Evolutionary conservation across 2,329 filamentous ascomycete genomes (phyloP), one percentile per base, ranked within the genome.

Genomic region (Xylariaceae sp.): DNA sequence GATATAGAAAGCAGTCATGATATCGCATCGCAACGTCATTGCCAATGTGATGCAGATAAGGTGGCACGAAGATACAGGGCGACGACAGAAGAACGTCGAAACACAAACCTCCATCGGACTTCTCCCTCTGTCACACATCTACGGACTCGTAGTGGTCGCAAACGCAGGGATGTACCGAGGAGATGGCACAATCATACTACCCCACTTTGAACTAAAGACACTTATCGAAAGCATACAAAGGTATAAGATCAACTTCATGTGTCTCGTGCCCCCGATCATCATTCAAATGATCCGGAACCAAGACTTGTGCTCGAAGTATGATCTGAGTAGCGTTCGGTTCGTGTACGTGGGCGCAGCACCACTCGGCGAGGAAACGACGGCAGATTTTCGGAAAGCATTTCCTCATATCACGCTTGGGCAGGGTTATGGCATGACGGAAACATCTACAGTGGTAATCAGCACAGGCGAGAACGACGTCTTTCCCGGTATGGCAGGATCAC

Each of bases 351-450:
- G 90, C 2, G 90, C 90, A 0, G 90, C 90, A 4, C 90, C 90
- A 0, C 73, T 93, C 0, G 89, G 89, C 1, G 77, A 82, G 56
- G 89, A 93, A 67, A 89, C 87, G 0, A 81, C 87, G 1, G 75
- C 81, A 36, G 84, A 88, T 5, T 69, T 67, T 49, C 42, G 58
- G 22, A 54, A 56, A 45, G 58, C 62, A 0, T 68, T 68, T 45
- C 86, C 87, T 0, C 68, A 69, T 0, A 83, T 85, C 75, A 67
- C 71, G 7, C 77, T 90, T 43, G 75, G 81, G 39, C 86, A 89
- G 70, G 86, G 81, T 34, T 90, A 90, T 64, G 89, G 87, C 73
- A 77, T 94, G 63, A 94, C 90, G 1, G 90, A 96, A 67, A 89
- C 87, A 0, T 75, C 77, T 44, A 91, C 89, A 0, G 86, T 90